A percentile compares a stretch with the other conserved stretches of the same genome.
phyloP scores from a whole-genome alignment of 1,139 yeast genomes.

The Suhomyces bribrorum region DNA sequence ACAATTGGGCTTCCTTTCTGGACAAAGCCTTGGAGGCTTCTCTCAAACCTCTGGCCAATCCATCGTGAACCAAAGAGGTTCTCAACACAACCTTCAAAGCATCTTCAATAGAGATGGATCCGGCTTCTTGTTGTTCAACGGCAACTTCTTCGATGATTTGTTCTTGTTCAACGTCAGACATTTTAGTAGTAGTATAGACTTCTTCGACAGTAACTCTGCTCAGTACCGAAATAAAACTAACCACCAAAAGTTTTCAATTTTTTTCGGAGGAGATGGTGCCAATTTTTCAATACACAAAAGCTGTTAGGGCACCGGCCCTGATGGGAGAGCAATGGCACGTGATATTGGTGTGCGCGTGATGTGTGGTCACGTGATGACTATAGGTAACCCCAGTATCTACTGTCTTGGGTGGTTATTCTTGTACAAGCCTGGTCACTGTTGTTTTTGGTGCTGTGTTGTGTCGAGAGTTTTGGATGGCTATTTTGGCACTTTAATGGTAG shows the following conservation, averaged over 20 bases:
- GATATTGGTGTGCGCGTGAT: no score
- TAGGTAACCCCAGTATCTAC: no score
- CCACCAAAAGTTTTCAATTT: conserved; percentile 8
- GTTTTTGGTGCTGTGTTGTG: no score
- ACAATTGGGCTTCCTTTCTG: conserved; percentile 96
- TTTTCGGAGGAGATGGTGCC: conserved; percentile 6
- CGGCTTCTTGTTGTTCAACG: conserved; percentile 81
- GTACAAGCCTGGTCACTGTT: no score
- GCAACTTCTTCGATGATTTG: conserved; percentile 83
- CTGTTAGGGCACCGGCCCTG: conserved; percentile 11
- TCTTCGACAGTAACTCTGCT: conserved; percentile 88
- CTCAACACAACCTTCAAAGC: conserved; percentile 98
- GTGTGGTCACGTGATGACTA: no score
- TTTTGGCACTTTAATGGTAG: no score
- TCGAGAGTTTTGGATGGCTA: no score
- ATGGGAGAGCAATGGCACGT: neutral
- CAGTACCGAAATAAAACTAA: conserved; percentile 53
- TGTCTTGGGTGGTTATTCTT: no score
- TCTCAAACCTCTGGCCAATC: conserved; percentile 99
- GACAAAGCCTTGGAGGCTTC: conserved; percentile 99
- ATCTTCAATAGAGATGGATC: conserved; percentile 95
- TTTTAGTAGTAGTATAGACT: conserved; percentile 56
- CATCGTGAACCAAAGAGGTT: conserved; percentile 98
- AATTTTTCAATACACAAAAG: conserved; percentile 4
- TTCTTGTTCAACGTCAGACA: conserved; percentile 89